Percentiles rank a stretch among this genome's conserved stretches.
phyloP scores from a whole-genome alignment of 2,329 filamentous ascomycete species.

The Drechslerella dactyloides region DNA sequence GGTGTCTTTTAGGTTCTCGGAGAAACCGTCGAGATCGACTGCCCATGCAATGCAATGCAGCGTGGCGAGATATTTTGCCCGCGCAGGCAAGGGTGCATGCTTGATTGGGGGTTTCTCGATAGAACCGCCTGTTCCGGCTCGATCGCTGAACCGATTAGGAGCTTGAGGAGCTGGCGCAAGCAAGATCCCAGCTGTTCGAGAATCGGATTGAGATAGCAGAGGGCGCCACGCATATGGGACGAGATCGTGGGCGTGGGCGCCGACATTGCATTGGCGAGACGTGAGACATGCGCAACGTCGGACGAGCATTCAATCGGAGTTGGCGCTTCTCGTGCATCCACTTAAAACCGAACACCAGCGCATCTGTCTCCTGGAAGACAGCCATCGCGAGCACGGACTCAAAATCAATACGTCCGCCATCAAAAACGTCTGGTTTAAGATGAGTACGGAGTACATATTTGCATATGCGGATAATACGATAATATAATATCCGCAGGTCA shows the following conservation, averaged over 20 bases:
- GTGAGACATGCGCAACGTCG: too few species aligned
- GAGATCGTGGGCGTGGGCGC: background rate
- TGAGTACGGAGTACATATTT: too few species aligned
- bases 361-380: too few species aligned
- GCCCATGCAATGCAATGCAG: conserved; percentile 4
- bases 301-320: too few species aligned
- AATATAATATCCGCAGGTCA: too few species aligned
- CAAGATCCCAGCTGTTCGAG: background rate
- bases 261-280: background rate
- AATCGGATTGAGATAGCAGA: background rate
- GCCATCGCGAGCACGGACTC: too few species aligned
- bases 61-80: background rate
- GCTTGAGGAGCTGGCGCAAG: background rate
- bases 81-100: background rate
- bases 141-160: background rate
- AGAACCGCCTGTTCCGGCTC: conserved; percentile 2
- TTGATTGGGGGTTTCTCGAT: background rate
- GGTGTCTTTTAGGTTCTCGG: background rate
- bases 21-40: conserved; percentile 3
- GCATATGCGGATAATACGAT: too few species aligned
- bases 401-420: too few species aligned
- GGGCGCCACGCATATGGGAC: background rate
- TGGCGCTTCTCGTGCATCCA: too few species aligned
- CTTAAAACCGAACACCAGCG: too few species aligned
- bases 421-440: too few species aligned